A percentile compares a stretch with the other conserved stretches of the same genome.
These are phyloP conservation scores for Solanum ahanhuiri DNA, from an alignment of 257 asterid genomes.

Conservation along the genomic window DNA sequence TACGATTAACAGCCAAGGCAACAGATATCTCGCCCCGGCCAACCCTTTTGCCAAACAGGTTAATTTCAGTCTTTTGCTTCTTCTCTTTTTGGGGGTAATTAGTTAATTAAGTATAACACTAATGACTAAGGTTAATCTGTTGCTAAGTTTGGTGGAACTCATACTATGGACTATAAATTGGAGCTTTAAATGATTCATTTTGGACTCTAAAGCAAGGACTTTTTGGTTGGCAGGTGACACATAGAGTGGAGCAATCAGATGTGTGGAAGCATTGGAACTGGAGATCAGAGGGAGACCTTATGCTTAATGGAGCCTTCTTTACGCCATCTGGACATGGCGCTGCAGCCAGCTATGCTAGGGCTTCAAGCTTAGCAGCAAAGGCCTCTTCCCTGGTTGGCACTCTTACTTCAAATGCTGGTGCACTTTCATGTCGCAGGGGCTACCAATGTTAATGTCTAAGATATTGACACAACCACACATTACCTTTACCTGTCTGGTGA, in stretches of 20 bases:
- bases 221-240: slow-evolving; percentile 48
- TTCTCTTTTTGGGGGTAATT: neutral
- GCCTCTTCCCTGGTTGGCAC: slow-evolving; percentile 56
- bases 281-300: slow-evolving; percentile 89
- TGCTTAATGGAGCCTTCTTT: slow-evolving; percentile 88
- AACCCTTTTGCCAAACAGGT: slow-evolving; percentile 86
- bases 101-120: neutral
- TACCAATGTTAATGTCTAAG: slow-evolving; percentile 28
- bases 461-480: neutral
- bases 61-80: neutral
- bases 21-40: slow-evolving; percentile 72
- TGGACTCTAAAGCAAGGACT: neutral
- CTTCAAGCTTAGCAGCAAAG: slow-evolving; percentile 82
- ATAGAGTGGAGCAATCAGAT: slow-evolving; percentile 36
- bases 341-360: slow-evolving; percentile 64
- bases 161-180: too few species aligned
- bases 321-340: slow-evolving; percentile 63
- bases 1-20: slow-evolving; percentile 92
- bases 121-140: too few species aligned
- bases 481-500: neutral
- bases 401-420: slow-evolving; percentile 73
- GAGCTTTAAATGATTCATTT: too few species aligned
- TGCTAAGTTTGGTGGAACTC: too few species aligned
- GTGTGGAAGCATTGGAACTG: slow-evolving; percentile 84
- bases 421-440: slow-evolving; percentile 49